phyloP scores from a whole-genome alignment of 805 yeast species.

The Lipomyces yamadae region DNA sequence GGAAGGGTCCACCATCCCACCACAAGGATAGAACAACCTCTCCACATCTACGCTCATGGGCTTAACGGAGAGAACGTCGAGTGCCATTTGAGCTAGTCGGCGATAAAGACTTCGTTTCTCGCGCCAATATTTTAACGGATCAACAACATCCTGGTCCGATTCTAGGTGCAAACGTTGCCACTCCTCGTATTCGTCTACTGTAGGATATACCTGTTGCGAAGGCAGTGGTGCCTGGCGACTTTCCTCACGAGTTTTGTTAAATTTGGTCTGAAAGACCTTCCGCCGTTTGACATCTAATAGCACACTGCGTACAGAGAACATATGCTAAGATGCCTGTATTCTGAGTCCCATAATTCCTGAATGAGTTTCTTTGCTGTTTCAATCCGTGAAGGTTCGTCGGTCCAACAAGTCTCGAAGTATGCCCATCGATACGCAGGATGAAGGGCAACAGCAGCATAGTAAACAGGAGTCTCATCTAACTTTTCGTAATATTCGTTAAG shows the following conservation, averaged over 20 bases:
- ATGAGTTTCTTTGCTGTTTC: constrained; percentile 4
- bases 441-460: too few species aligned
- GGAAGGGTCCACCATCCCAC: not conserved
- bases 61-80: not conserved
- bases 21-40: not conserved
- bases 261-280: constrained; percentile 4
- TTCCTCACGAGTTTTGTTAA: not conserved
- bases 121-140: constrained; percentile 1
- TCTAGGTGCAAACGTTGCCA: constrained; percentile 2
- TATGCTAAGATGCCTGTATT: not conserved
- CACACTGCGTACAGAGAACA: not conserved
- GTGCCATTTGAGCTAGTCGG: constrained; percentile 4
- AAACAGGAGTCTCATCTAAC: too few species aligned
- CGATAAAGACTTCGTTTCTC: constrained; percentile 3
- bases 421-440: too few species aligned
- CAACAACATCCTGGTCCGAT: constrained; percentile 2
- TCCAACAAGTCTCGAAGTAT: not conserved
- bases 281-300: constrained; percentile 1
- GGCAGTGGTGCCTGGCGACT: not conserved
- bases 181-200: constrained; percentile 7
- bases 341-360: constrained; percentile 3
- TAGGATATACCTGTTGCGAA: not conserved
- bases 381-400: not conserved
- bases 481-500: too few species aligned
- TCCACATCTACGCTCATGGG: constrained; percentile 1